Percentiles rank a stretch among this genome's conserved stretches.
phyloP scores from a whole-genome alignment of 805 yeast genomes.

The Lachancea mirantina region DNA sequence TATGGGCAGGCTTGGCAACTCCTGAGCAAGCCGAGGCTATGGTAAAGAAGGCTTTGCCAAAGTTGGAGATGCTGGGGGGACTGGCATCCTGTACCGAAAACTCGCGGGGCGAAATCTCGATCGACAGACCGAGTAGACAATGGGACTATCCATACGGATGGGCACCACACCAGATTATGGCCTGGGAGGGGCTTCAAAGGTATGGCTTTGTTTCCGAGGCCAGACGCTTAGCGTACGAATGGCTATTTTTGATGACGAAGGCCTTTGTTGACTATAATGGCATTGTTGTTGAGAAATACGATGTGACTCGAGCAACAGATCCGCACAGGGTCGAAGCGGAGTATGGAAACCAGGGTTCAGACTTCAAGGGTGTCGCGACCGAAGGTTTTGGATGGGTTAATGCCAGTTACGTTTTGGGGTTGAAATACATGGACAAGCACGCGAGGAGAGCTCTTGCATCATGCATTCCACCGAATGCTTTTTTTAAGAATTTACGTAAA shows the following conservation, averaged over 20 bases:
- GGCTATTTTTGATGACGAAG: conserved; percentile 85
- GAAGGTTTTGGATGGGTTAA: conserved; percentile 99
- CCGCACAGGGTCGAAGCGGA: conserved; percentile 94
- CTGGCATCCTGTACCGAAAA: conserved; percentile 73
- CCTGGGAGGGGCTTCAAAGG: conserved; percentile 77
- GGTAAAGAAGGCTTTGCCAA: conserved; percentile 49
- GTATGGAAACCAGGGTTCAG: conserved; percentile 94
- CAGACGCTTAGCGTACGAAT: conserved; percentile 68
- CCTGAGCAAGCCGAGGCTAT: conserved; percentile 60
- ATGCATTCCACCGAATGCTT: conserved; percentile 62
- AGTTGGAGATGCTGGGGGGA: conserved; percentile 85
- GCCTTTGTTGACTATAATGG: conserved; percentile 91
- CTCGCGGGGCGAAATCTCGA: conserved; percentile 63
- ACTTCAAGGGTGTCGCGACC: conserved; percentile 83
- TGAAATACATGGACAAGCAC: conserved; percentile 54
- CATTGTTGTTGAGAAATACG: conserved; percentile 90
- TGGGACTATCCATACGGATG: conserved; percentile 99
- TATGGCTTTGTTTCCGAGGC: conserved; percentile 66
- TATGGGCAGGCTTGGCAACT: conserved; percentile 74
- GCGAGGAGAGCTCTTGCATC: conserved; percentile 76
- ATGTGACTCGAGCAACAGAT: conserved; percentile 72
- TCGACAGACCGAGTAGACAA: conserved; percentile 79
- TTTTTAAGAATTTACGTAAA: conserved; percentile 42
- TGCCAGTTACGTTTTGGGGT: conserved; percentile 71
- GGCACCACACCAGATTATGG: conserved; percentile 96